Base-by-base conservation (phyloP, 129 eudicot species). In the Chrysanthemum lavandulifolium region DNA sequence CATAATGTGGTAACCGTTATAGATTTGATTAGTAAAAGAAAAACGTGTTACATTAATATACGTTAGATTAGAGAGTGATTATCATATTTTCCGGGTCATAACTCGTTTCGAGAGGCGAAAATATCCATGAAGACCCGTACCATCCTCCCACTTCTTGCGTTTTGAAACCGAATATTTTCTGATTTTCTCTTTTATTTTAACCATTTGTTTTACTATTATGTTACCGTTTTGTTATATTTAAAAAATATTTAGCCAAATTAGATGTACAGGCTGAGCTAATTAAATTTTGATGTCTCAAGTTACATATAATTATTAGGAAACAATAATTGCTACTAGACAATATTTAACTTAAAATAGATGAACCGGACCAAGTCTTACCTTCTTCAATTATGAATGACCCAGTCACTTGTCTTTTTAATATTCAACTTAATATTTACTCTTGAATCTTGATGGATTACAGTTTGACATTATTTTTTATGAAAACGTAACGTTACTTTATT, bases 81-180 rank as follows among this genome's bases (percentile, higher is more conserved):
- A 71, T 71, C 75, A 36, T 56, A 71, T 40, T 33, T 56, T 71
- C 54, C 66, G 75, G 66, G 75, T 71, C 67, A 13, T 56, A 10
- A 57, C 19, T 57, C 13, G 66, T 74, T 74, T 74, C 72, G 78
- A 74, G 78, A 74, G 72, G 56, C 72, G 62, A 63, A 51, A 65
- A 31, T 19, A 19, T 64, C 64, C 47, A 67, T 53, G 16, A 64
- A 52, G 71, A 74, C 78, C 55, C 72, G 19, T 53, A 50, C 52
- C 45, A 53, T 40, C 56, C 43, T 65, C 72, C 71, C 13, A 64
- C 15, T 64, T 64, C 72, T 74, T 64, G 78, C 64, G 72, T 75
- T 65, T 43, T 40, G 57, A 33, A 65, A 48, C 53, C 15, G 56
- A 54, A 36, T 74, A 64, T 13, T 53, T 54, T 40, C 8, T 21